These are phyloP conservation scores for Fusarium newnesense DNA, from an alignment of 2,329 filamentous ascomycete species.

Conservation along the genomic window DNA sequence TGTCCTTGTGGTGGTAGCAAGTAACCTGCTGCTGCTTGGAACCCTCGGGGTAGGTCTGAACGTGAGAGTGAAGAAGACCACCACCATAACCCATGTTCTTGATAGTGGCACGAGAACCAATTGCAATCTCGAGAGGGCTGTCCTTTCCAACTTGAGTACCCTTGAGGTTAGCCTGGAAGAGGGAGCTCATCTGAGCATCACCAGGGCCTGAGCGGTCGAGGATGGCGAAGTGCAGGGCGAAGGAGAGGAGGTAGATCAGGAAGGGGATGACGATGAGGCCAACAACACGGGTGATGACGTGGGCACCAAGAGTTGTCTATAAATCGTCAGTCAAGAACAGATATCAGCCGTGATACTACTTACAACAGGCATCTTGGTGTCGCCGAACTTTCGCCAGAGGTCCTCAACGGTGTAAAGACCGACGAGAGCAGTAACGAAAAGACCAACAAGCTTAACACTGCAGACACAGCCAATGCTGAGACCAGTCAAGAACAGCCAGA, in stretches of 20 bases:
- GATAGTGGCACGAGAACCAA: slow-evolving; percentile 88
- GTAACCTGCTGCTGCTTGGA: slow-evolving; percentile 96
- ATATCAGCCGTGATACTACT: slow-evolving; percentile 41
- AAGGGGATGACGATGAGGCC: slow-evolving; percentile 90
- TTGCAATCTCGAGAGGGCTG: slow-evolving; percentile 90
- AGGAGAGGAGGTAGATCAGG: slow-evolving; percentile 94
- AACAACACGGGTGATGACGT: slow-evolving; percentile 81
- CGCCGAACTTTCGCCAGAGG: slow-evolving; percentile 97
- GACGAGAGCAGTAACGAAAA: slow-evolving; percentile 94
- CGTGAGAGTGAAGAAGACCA: slow-evolving; percentile 93
- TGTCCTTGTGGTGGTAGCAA: slow-evolving; percentile 99
- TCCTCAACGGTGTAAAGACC: slow-evolving; percentile 97
- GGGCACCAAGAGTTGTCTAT: slow-evolving; percentile 74
- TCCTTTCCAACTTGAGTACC: slow-evolving; percentile 95
- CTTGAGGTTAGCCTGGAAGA: slow-evolving; percentile 96
- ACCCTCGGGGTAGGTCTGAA: slow-evolving; percentile 95
- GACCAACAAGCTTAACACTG: slow-evolving; percentile 97
- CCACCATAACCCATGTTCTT: slow-evolving; percentile 99
- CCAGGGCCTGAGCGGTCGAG: slow-evolving; percentile 94
- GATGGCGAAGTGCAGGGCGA: slow-evolving; percentile 93
- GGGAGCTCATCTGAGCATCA: slow-evolving; percentile 99
- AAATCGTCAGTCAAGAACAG: slow-evolving; percentile 9
- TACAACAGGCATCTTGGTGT: slow-evolving; percentile 89
- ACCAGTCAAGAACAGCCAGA: slow-evolving; percentile 93
- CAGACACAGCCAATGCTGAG: slow-evolving; percentile 97